Evolutionary conservation across 768 basidiomycete species (phyloP).

Genomic region (Lentinula lateritia): DNA sequence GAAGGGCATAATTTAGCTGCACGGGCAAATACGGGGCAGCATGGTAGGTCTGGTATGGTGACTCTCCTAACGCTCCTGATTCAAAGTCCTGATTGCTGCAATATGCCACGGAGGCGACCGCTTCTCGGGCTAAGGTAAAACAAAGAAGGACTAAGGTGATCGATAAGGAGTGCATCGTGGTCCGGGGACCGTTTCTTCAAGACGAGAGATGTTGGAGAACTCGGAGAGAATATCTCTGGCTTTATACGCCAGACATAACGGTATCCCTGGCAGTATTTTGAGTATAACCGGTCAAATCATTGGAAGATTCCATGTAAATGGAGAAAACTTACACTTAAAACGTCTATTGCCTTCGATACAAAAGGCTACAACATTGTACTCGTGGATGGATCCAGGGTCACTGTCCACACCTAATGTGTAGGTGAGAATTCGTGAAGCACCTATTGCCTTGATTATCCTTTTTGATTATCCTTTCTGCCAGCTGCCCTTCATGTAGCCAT

Average conservation of each 20-base stretch:
- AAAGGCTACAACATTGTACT: too few relatives aligned
- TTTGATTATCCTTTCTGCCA: too few relatives aligned
- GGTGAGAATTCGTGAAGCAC: too few relatives aligned
- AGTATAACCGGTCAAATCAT: too few relatives aligned
- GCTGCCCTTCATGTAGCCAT: too few relatives aligned
- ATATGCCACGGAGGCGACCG: neutral
- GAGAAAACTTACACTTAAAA: too few relatives aligned
- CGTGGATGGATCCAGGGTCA: too few relatives aligned
- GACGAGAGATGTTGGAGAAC: neutral
- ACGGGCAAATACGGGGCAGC: neutral
- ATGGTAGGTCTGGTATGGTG: neutral
- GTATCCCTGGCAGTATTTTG: too few relatives aligned
- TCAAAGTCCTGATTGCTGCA: neutral
- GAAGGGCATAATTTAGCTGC: neutral
- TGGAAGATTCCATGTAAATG: too few relatives aligned
- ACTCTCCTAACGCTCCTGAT: neutral
- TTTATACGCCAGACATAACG: neutral
- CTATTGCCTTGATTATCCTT: too few relatives aligned
- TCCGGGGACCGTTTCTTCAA: neutral
- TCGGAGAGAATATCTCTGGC: neutral
- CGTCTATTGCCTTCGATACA: too few relatives aligned
- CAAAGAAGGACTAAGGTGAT: neutral
- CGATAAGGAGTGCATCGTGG: neutral
- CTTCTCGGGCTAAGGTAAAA: neutral
- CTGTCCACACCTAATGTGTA: too few relatives aligned